Conservation (phyloP, 139 green algal species). For the Edaphochlamys debaryana region DNA sequence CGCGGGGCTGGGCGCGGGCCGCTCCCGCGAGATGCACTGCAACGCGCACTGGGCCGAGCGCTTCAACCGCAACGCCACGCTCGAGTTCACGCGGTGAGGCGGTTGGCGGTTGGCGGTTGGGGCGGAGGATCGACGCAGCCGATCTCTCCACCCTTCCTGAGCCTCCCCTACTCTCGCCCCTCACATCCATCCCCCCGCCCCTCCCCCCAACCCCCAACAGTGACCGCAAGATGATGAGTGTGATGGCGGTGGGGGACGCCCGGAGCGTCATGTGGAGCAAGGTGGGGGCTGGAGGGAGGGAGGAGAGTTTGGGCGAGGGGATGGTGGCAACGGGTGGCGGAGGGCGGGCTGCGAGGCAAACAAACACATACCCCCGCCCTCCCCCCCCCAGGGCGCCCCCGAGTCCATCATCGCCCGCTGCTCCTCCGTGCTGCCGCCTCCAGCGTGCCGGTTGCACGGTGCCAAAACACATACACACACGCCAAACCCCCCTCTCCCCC, state of each 20-base stretch:
- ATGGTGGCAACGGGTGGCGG: too few species aligned
- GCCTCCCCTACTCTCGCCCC: too few species aligned
- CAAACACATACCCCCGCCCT: too few species aligned
- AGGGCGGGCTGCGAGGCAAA: too few species aligned
- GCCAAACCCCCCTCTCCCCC: too few species aligned
- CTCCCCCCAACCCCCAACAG: background rate
- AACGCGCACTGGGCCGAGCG: slow-evolving; percentile 77
- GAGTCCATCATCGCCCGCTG: too few species aligned
- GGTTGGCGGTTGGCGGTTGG: background rate
- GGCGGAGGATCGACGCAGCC: too few species aligned
- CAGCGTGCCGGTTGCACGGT: too few species aligned
- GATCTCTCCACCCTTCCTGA: too few species aligned
- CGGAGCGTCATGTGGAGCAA: slow-evolving; percentile 74
- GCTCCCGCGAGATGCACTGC: slow-evolving; percentile 29
- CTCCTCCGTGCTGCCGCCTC: background rate
- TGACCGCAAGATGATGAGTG: slow-evolving; percentile 94
- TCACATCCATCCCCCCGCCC: too few species aligned
- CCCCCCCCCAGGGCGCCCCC: too few species aligned
- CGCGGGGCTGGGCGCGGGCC: background rate
- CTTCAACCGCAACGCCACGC: slow-evolving; percentile 57
- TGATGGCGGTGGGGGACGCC: slow-evolving; percentile 60
- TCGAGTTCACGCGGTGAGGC: slow-evolving; percentile 84
- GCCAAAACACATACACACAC: too few species aligned
- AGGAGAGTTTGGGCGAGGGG: background rate
- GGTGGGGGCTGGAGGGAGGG: slow-evolving; percentile 37